Evolutionary conservation across 139 green algal species (phyloP), one percentile per base, ranked within the genome.

Genomic region (Bryopsis sp.): DNA sequence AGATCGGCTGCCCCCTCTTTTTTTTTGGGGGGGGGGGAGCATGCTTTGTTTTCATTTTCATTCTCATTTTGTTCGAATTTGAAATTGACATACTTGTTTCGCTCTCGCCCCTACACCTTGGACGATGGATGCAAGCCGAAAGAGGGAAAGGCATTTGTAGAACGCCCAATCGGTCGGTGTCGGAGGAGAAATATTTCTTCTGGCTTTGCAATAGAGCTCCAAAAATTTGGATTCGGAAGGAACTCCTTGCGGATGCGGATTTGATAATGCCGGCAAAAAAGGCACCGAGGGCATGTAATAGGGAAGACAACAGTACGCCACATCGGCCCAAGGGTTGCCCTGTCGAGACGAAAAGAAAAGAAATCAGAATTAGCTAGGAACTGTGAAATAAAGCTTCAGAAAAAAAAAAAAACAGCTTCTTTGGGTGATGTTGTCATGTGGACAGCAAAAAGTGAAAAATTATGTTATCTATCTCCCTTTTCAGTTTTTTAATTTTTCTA

Each of bases 261-360:
- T 39, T 24, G 58, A 11, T 22, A 31, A 39, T 15, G 47, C 32
- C 2, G 63, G 32, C 29, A 67, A 11, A 37, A 47, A 1, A 2
- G 47, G 26, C 6, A 2, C 1, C 26, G 47, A 11, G 15, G 86
- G 85, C 58, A 95, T 71, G 79, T 93, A 86, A 82, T 95, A 95
- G 32, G 80, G 72, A 73, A 97, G 76, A 83, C 89, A 96, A 74
- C 74, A 84, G 86, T 97, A 99, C 0, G 95, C 91, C 28, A 98
- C 76, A 74, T 98, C 92, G 19, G 86, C 79, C 71, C 88, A 85
- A 24, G 84, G 79, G 79, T 95, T 84, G 22, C 95, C 62, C 62
- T 69, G 37, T n/a, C n/a, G n/a, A n/a, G n/a, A n/a, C n/a, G n/a
- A n/a, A n/a, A n/a, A n/a, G n/a, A n/a, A n/a, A n/a, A n/a, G n/a